phyloP scores from a whole-genome alignment of 176 grass and related monocot genomes.

The Triticum aestivum region IWGSC_CS_RefSeq_v2.1 NC_057801.1:419081148-419081647 shows the following conservation, averaged over 20 bases:
- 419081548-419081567: constrained; percentile 93
- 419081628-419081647: constrained; percentile 6
- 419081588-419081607: constrained; percentile 4
- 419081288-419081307: constrained; percentile 71
- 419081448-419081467: constrained; percentile 47
- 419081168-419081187: constrained; percentile 88
- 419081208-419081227: constrained; percentile 55
- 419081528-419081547: constrained; percentile 61
- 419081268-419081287: constrained; percentile 52
- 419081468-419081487: constrained; percentile 79
- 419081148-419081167: constrained; percentile 80
- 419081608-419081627: constrained; percentile 10
- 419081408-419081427: constrained; percentile 15
- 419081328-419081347: constrained; percentile 94
- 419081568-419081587: constrained; percentile 23
- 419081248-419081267: constrained; percentile 27
- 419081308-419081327: constrained; percentile 73
- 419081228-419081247: constrained; percentile 19
- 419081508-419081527: constrained; percentile 67
- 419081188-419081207: constrained; percentile 90
- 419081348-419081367: constrained; percentile 85
- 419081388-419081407: constrained; percentile 33
- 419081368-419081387: constrained; percentile 53
- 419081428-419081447: neutral
- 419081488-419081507: constrained; percentile 62